A percentile compares a stretch with the other conserved stretches of the same genome.
phyloP scores from a whole-genome alignment of 306 rosid genomes.

The Hippophae tibetana region DNA sequence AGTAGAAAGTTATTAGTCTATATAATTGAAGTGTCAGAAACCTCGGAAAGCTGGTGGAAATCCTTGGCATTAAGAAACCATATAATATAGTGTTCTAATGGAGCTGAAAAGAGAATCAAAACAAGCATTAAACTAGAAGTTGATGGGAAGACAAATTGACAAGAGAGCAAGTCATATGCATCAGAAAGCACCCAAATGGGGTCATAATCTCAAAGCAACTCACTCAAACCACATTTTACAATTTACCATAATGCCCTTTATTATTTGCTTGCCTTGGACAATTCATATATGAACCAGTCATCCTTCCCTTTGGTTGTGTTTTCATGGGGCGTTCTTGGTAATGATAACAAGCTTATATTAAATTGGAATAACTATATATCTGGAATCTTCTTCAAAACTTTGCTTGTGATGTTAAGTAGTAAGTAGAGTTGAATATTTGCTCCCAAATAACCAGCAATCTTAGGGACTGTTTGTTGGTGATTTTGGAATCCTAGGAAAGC shows the following conservation, averaged over 20 bases:
- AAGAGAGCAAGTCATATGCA: conserved; percentile 12
- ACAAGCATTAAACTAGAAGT: conserved; percentile 14
- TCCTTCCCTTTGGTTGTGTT: neutral
- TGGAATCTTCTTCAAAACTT: no score
- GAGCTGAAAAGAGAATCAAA: conserved; percentile 37
- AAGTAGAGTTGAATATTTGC: no score
- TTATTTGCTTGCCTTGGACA: conserved; percentile 33
- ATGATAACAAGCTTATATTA: no score
- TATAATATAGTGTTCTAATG: conserved; percentile 20
- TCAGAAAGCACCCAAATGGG: conserved; percentile 37
- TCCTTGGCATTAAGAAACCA: conserved; percentile 24
- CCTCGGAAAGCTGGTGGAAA: conserved; percentile 11
- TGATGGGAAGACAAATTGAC: conserved; percentile 20
- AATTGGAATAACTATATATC: no score
- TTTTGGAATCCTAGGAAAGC: no score
- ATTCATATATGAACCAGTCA: conserved; percentile 12
- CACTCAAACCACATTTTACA: conserved; percentile 11
- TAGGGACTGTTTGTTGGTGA: no score
- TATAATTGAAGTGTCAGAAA: no score
- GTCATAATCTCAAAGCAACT: conserved; percentile 25
- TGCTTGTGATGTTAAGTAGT: no score
- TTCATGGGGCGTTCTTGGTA: no score
- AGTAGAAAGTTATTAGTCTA: no score
- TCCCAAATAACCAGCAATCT: no score
- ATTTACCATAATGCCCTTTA: conserved; percentile 34